Evolutionary conservation across 768 basidiomycete species (phyloP), one percentile per base, ranked within the genome.

Genomic region (Tylopilus subfusipes): DNA sequence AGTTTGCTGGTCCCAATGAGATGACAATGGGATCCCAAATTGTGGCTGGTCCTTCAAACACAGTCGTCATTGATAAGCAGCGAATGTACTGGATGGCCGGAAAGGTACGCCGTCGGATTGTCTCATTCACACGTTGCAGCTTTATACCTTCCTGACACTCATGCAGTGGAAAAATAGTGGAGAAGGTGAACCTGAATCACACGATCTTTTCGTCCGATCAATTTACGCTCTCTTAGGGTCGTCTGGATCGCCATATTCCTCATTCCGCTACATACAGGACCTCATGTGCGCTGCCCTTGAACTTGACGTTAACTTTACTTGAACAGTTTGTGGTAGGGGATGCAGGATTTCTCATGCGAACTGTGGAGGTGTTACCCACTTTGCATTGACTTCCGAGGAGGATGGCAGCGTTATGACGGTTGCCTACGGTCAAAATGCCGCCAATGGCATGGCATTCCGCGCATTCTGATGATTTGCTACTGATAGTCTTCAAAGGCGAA

Each of bases 91-190:
- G 80, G 79, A 89, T 88, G 84, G 88, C 87, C 40, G 90, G 86
- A 34, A 93, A 88, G 77, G 86, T 82, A 60, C 62, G 67, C 48
- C 30, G 6, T 52, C 25, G 48, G 34, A 50, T 48, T 38, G 29
- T 50, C 5, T 31, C 34, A 30, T 53, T 24, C 21, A n/a, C 38
- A 5, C 19, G 53, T 48, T 45, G 6, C 14, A 47, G n/a, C 19
- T 31, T 49, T 52, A 55, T 42, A 43, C 18, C 33, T 40, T 51
- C 21, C 25, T 50, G 27, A 50, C 54, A 54, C 61, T 72, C 40
- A 63, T 64, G 38, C 68, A 93, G 83, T 98, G 91, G 90, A 98
- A 98, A 72, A 90, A 86, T 59, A 93, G 92, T 7, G 95, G 95
- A 12, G 95, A 97, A 71, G 95, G 93, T 82, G 62, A 49, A 61